Base-by-base conservation (phyloP, 1,139 yeast species). In the Saccharomyces hybrid region DNA sequence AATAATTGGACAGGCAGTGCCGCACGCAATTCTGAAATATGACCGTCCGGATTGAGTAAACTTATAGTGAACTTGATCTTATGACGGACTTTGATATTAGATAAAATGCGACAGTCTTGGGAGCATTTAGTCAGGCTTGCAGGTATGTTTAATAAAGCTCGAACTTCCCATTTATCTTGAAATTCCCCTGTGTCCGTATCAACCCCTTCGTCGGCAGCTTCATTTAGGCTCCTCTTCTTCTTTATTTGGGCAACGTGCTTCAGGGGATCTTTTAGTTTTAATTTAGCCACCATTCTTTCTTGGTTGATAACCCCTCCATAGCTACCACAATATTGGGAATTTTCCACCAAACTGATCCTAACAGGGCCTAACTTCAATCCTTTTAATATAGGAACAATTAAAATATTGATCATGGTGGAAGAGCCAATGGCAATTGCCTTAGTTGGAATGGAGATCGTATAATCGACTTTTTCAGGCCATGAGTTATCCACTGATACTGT, bases 381-480 rank as follows among this genome's bases (percentile, higher is more conserved):
- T 69, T 93, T 93, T 48, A 83, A 70, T 49, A 93, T 71, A 0
- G 99, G 98, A 1, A 87, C 87, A 64, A 93, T 70, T 63, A 81
- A 76, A 64, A 93, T 76, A 61, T 83, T 79, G 11, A 93, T 78
- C 1, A 89, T 87, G 1, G 88, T 77, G 0, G 81, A 74, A 0
- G 96, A 84, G 0, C 99, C 99, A 47, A 93, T 83, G 0, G 98
- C 96, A 41, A 89, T 81, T 0, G 98, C 96, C 66, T 88, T 85
- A 14, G 91, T 78, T 0, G 98, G 97, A 8, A 88, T 84, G 56
- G 88, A 86, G 54, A 93, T 81, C 1, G 93, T 81, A 70, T 93
- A 93, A 64, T 95, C 98, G 49, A 93, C 88, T 69, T 93, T 93
- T 50, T 82, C 76, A 2, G 99, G 98, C 99, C 99, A 95, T 0